These are phyloP conservation scores for Candida awuae DNA, from an alignment of 805 yeast species.

Conservation along the genomic window DNA sequence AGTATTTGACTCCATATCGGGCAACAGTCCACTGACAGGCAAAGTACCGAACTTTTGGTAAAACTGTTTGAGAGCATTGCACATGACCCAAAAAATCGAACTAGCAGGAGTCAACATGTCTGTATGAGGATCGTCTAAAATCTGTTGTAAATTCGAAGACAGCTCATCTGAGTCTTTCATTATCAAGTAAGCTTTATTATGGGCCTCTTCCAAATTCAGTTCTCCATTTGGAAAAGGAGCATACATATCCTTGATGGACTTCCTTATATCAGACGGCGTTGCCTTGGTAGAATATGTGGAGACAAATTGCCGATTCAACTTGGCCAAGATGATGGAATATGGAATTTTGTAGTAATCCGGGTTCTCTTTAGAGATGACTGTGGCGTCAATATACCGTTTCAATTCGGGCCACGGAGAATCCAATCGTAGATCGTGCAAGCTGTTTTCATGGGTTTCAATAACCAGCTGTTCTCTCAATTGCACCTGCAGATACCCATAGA, in stretches of 20 bases:
- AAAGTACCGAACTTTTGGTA: conserved; percentile 34
- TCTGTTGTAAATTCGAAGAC: conserved; percentile 18
- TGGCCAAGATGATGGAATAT: conserved; percentile 51
- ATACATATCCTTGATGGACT: conserved; percentile 8
- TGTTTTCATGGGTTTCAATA: conserved; percentile 59
- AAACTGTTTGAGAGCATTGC: conserved; percentile 46
- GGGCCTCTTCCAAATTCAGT: conserved; percentile 28
- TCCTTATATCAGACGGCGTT: conserved; percentile 17
- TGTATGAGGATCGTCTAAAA: background rate
- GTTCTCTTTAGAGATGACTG: conserved; percentile 40
- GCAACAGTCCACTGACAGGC: conserved; percentile 70
- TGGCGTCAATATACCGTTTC: conserved; percentile 37
- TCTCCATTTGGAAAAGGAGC: conserved; percentile 27
- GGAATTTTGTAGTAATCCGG: conserved; percentile 59
- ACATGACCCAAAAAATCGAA: conserved; percentile 53
- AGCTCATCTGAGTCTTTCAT: conserved; percentile 31
- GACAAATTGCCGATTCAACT: conserved; percentile 41
- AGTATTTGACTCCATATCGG: conserved; percentile 86
- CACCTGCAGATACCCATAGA: conserved; percentile 53
- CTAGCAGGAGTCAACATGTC: too few species aligned
- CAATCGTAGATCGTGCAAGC: conserved; percentile 57
- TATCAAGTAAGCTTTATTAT: conserved; percentile 38
- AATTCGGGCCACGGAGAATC: conserved; percentile 69
- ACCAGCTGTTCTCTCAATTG: conserved; percentile 53
- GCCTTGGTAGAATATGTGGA: conserved; percentile 11